Conservation (phyloP, 768 basidiomycete genomes). For the Mycena sanguinolenta region DNA sequence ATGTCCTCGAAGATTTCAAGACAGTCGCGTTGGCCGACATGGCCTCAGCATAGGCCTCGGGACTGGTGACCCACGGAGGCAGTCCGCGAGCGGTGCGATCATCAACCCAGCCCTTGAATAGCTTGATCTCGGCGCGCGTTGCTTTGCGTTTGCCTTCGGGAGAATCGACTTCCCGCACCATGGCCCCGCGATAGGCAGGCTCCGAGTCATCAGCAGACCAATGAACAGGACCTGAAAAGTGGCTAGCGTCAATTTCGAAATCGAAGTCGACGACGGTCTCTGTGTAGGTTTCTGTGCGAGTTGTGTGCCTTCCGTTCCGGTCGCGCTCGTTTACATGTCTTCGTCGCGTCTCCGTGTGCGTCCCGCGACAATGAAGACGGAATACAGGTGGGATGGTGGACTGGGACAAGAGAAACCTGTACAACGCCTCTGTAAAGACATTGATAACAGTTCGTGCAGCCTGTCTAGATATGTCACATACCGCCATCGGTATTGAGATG, state of each 20-base stretch:
- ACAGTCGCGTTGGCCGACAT: constrained; percentile 37
- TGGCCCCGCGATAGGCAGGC: constrained; percentile 74
- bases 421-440: constrained; percentile 64
- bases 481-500: constrained; percentile 77
- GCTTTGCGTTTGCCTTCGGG: constrained; percentile 54
- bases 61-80: constrained; percentile 57
- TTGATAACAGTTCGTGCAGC: constrained; percentile 10
- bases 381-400: constrained; percentile 60
- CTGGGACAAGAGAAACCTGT: constrained; percentile 78
- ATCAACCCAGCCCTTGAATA: constrained; percentile 57
- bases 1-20: constrained; percentile 69
- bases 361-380: constrained; percentile 64
- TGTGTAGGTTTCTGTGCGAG: constrained; percentile 64
- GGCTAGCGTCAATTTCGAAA: constrained; percentile 70
- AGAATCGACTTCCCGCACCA: constrained; percentile 68
- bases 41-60: constrained; percentile 37
- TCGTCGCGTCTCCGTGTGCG: constrained; percentile 66
- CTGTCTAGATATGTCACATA: constrained; percentile 26
- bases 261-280: constrained; percentile 78
- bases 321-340: constrained; percentile 58
- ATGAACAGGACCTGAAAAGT: constrained; percentile 56
- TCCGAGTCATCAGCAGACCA: constrained; percentile 75
- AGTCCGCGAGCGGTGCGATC: constrained; percentile 63
- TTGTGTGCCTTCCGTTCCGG: constrained; percentile 48
- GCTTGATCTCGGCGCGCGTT: constrained; percentile 56